phyloP scores from a whole-genome alignment of 2,329 filamentous ascomycete species.

The Elsinoe arachidis region DNA sequence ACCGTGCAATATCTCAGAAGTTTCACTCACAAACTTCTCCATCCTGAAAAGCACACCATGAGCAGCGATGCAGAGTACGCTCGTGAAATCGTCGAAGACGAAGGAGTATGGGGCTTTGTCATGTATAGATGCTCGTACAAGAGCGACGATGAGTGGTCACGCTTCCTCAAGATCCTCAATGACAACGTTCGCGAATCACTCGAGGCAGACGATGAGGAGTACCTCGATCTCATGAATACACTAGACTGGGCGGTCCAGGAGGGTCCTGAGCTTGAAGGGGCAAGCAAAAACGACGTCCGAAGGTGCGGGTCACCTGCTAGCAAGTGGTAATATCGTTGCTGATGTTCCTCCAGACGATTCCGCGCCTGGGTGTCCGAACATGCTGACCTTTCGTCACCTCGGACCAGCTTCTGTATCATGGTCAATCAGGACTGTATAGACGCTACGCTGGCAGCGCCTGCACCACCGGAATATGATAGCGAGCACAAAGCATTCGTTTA shows the following conservation, averaged over 20 bases:
- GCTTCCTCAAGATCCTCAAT: not conserved
- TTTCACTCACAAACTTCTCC: too few species aligned
- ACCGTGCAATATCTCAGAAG: too few species aligned
- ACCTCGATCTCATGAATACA: not conserved
- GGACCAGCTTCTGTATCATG: not conserved
- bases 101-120: not conserved
- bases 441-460: not conserved
- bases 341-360: not conserved
- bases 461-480: not conserved
- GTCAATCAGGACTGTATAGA: constrained; percentile 1
- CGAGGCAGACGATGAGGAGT: not conserved
- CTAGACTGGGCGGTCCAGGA: not conserved
- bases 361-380: not conserved
- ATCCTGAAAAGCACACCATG: not conserved
- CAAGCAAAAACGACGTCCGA: not conserved
- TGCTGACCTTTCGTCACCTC: not conserved
- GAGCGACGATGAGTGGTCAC: not conserved
- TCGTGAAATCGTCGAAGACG: not conserved
- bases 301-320: not conserved
- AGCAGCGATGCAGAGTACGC: constrained; percentile 5
- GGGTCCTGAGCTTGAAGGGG: not conserved
- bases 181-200: not conserved
- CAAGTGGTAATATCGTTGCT: not conserved
- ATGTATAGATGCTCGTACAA: not conserved
- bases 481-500: constrained; percentile 1